Conservation (phyloP, 441 rosid species). For the Adansonia gregorii region DNA sequence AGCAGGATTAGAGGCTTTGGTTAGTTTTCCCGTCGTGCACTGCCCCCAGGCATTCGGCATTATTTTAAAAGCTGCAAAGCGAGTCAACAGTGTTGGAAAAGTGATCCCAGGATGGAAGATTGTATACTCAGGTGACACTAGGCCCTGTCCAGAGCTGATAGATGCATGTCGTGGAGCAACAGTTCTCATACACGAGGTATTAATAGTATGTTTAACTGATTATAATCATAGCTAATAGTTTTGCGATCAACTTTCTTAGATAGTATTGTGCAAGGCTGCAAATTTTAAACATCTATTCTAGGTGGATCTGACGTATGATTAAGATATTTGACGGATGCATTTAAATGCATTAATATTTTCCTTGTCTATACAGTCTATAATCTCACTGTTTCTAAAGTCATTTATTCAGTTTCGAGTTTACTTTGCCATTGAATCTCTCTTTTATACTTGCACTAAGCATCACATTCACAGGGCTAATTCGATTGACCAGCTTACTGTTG, state of each 20-base stretch:
- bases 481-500: neutral
- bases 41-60: conserved; percentile 91
- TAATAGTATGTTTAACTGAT: neutral
- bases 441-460: neutral
- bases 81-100: conserved; percentile 66
- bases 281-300: neutral
- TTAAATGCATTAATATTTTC: neutral
- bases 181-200: conserved; percentile 85
- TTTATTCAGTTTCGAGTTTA: conserved; percentile 4
- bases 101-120: conserved; percentile 90
- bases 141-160: conserved; percentile 78
- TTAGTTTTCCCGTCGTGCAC: conserved; percentile 93
- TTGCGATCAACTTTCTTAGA: too few relatives aligned
- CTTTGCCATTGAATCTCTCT: neutral
- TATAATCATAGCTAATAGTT: neutral
- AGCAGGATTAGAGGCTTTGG: conserved; percentile 63
- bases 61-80: conserved; percentile 67
- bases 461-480: neutral
- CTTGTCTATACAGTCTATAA: neutral
- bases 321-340: neutral
- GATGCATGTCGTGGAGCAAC: conserved; percentile 86
- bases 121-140: conserved; percentile 93
- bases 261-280: neutral
- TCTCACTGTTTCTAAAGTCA: neutral
- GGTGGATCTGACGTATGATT: neutral